Percentiles rank a stretch among this genome's conserved stretches.
Evolutionary conservation across 192 early-diverging fungal genomes (phyloP).

Genomic region (Coemansia sp.): DNA sequence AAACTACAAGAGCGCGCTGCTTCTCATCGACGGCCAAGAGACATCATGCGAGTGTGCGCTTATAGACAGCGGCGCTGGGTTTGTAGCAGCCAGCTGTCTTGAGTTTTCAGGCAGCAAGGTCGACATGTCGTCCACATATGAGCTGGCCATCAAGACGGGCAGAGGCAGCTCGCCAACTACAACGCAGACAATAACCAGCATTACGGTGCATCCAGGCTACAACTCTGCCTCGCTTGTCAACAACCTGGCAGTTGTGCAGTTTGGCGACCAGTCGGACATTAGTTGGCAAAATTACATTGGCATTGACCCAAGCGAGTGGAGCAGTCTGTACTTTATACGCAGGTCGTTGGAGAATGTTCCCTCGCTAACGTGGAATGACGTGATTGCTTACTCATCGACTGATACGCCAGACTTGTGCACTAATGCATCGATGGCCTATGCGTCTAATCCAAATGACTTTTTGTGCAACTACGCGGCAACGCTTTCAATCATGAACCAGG

Average conservation of each 20-base stretch:
- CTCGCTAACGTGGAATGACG: slow-evolving; percentile 20
- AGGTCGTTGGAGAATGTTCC: slow-evolving; percentile 15
- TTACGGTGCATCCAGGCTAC: slow-evolving; percentile 31
- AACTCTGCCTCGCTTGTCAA: slow-evolving; percentile 22
- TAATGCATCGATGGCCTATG: slow-evolving; percentile 28
- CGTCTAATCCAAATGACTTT: slow-evolving; percentile 30
- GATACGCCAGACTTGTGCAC: slow-evolving; percentile 28
- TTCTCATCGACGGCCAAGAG: slow-evolving; percentile 29
- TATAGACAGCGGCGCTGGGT: slow-evolving; percentile 35
- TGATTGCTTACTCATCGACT: slow-evolving; percentile 13
- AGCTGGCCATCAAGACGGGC: slow-evolving; percentile 19
- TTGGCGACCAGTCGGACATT: not conserved
- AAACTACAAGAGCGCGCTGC: slow-evolving; percentile 24
- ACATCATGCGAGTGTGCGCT: slow-evolving; percentile 42
- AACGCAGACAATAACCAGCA: slow-evolving; percentile 10
- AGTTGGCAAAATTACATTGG: slow-evolving; percentile 37
- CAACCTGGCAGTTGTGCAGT: slow-evolving; percentile 45
- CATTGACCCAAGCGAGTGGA: slow-evolving; percentile 35
- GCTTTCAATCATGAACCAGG: slow-evolving; percentile 21
- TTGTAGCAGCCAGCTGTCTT: slow-evolving; percentile 46
- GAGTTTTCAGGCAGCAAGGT: slow-evolving; percentile 7
- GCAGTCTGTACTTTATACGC: slow-evolving; percentile 25
- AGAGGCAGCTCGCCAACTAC: slow-evolving; percentile 17
- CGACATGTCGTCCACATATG: slow-evolving; percentile 13
- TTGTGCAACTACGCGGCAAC: slow-evolving; percentile 36